phyloP scores from a whole-genome alignment of 345 rosid species.

The Gossypium longicalyx region DNA sequence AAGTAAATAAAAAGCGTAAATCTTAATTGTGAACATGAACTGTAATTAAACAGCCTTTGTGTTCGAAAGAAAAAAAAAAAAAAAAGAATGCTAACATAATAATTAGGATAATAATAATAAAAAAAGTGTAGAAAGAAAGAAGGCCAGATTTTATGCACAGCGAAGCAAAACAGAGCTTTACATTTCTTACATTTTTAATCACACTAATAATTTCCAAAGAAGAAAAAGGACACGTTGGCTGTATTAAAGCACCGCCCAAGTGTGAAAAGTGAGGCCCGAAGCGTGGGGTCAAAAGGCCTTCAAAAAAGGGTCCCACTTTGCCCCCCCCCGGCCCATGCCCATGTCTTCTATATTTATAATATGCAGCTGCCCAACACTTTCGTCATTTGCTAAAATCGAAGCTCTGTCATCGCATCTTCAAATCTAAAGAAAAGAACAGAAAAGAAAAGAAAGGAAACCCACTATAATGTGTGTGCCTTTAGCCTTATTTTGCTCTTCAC shows the following conservation, averaged over 20 bases:
- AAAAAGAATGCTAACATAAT: neutral
- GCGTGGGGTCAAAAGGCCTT: constrained; percentile 31
- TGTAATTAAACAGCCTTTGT: constrained; percentile 22
- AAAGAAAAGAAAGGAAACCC: neutral
- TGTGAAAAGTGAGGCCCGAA: neutral
- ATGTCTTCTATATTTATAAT: constrained; percentile 29
- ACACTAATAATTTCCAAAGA: neutral
- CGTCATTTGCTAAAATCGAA: constrained; percentile 17
- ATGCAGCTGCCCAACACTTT: constrained; percentile 43
- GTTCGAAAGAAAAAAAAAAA: constrained; percentile 2
- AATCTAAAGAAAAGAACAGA: no score
- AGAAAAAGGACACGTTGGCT: no score
- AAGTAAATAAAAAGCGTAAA: no score
- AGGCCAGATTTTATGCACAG: neutral
- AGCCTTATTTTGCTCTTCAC: constrained; percentile 9
- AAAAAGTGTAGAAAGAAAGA: neutral
- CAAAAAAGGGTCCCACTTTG: constrained; percentile 26
- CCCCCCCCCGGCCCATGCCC: neutral
- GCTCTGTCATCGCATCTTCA: no score
- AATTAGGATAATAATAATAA: neutral
- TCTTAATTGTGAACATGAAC: constrained; percentile 7
- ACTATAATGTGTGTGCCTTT: neutral
- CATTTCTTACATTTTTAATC: neutral
- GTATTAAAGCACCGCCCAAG: constrained; percentile 17
- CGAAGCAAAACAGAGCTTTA: constrained; percentile 19